Base-by-base conservation (phyloP, 352 stramenopile genomes). In the Blastocystis hominis region DNA sequence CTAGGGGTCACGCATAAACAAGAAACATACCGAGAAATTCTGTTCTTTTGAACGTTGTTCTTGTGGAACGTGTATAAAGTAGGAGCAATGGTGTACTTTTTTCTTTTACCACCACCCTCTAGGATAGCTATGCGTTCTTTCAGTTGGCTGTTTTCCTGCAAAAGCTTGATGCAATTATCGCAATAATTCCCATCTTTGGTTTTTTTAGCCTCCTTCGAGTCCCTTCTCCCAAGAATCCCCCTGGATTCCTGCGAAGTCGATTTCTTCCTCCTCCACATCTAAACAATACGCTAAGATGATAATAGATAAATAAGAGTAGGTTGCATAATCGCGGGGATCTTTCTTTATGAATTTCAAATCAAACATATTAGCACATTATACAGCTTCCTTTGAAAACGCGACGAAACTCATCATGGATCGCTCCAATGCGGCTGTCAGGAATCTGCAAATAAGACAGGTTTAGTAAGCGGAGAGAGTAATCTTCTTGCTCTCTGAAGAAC, bases 21-120 rank as follows among this genome's bases (percentile, higher is more conserved):
- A 59, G 34, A 13, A 24, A 4, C 6, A n/a, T 54, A 87, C 77
- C 77, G 72, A 13, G 77, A 76, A 44, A 87, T 87, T 40, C 77
- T 40, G 42, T 87, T 87, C 77, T 87, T 87, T 46, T 78, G 62
- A 20, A 87, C 77, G 34, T 87, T 87, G 47, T 87, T 87, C 62
- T 78, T 75, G 55, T 87, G 77, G 34, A 87, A 87, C 38, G 77
- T 87, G 46, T 87, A 87, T 17, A 87, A 34, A 47, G 77, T 87
- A 54, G 77, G 77, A 17, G 61, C 61, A 64, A 87, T 87, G 2
- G 77, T 78, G 44, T 78, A 87, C 53, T 87, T 40, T 56, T 87
- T 87, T 24, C 53, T 87, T n/a, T 59, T 87, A 2, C 62, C 66
- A 24, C 64, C 66, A 34, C 77, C 66, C 30, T 75, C 20, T 0